Evolutionary conservation across 2,329 filamentous ascomycete species (phyloP), one percentile per base, ranked within the genome.

Genomic region (Acarospora socialis): DNA sequence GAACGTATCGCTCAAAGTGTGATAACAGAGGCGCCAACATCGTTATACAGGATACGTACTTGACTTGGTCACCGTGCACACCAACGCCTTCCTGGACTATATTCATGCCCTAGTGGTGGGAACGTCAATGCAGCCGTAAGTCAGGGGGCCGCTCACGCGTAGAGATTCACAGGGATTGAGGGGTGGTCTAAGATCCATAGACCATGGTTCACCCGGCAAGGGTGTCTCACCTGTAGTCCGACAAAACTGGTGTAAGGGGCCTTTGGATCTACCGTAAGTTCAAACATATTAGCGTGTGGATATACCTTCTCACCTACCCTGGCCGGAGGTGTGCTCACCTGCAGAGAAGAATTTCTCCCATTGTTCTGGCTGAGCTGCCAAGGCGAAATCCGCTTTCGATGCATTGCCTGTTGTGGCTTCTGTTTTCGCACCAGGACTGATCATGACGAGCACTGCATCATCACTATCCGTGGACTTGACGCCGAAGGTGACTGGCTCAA

Each of bases 11-110:
- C n/a, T n/a, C n/a, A n/a, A n/a, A n/a, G n/a, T n/a, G n/a, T n/a
- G n/a, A n/a, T n/a, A n/a, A n/a, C n/a, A n/a, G n/a, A n/a, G n/a
- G n/a, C n/a, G n/a, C n/a, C n/a, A n/a, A n/a, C n/a, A n/a, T n/a
- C n/a, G n/a, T n/a, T n/a, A n/a, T n/a, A n/a, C n/a, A n/a, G n/a
- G n/a, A n/a, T n/a, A n/a, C n/a, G n/a, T n/a, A n/a, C n/a, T n/a
- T n/a, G 9, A 49, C 52, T 38, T 65, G 52, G 36, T 64, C 54
- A 15, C 63, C 63, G n/a, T 55, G 43, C 5, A 66, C 53, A 15
- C 59, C 53, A 23, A 63, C 60, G 13, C 62, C 61, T 32, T 62
- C 49, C 37, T 67, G 62, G 36, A 63, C 62, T 45, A 59, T 57
- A 38, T 60, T 65, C 63, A 64, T 45, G 13, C 40, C 42, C 34